phyloP scores from a whole-genome alignment of 768 basidiomycete genomes.

The Lentinula sp. region DNA sequence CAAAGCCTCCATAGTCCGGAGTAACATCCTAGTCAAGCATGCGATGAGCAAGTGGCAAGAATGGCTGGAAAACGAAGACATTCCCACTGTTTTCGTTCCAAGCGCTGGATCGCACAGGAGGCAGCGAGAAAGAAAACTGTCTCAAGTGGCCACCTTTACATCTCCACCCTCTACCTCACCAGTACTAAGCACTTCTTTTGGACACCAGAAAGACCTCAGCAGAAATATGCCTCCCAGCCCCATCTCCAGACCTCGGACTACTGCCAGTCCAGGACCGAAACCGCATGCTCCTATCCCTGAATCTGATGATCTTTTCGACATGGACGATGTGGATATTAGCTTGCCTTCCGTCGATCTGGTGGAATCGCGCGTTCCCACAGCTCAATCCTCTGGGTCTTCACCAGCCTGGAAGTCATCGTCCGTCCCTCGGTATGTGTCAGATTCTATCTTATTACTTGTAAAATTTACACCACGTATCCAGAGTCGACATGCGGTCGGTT shows the following conservation, averaged over 20 bases:
- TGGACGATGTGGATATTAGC: constrained; percentile 67
- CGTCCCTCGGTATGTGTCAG: constrained; percentile 41
- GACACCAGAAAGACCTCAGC: neutral
- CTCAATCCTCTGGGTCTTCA: constrained; percentile 9
- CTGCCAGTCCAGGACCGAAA: neutral
- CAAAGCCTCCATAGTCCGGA: constrained; percentile 64
- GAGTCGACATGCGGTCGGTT: constrained; percentile 78
- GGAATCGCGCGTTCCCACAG: neutral
- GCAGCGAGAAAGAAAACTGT: constrained; percentile 14
- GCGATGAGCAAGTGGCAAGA: constrained; percentile 56
- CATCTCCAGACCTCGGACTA: neutral
- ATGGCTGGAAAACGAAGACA: constrained; percentile 69
- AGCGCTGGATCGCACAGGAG: constrained; percentile 17
- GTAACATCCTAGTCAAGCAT: constrained; percentile 40
- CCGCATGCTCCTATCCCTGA: constrained; percentile 8
- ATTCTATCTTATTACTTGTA: constrained; percentile 6
- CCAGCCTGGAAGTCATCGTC: constrained; percentile 46
- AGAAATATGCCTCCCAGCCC: neutral
- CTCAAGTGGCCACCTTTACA: constrained; percentile 20
- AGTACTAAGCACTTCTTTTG: neutral
- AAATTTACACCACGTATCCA: constrained; percentile 22
- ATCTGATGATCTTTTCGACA: constrained; percentile 67
- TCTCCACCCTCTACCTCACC: constrained; percentile 16
- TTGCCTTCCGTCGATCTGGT: constrained; percentile 7
- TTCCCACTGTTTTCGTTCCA: constrained; percentile 51